Evolutionary conservation across 2,329 filamentous ascomycete species (phyloP).

Genomic region (Hymenoscyphus linearis): DNA sequence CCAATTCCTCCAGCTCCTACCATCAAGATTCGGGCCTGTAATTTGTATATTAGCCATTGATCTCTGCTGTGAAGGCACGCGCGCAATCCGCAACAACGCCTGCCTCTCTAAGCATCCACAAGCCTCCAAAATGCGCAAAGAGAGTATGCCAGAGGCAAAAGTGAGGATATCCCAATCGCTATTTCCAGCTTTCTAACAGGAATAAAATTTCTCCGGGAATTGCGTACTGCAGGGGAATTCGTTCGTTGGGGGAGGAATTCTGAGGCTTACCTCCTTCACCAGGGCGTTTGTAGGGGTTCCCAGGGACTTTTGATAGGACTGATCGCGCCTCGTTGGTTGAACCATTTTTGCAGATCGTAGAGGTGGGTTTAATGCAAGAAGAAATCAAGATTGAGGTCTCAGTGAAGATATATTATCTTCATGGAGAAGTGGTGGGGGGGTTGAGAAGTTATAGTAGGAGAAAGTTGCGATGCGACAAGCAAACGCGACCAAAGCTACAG

Average conservation of each 20-base stretch:
- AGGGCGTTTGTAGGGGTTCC: constrained; percentile 56
- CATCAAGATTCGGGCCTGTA: constrained; percentile 79
- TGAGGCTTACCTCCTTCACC: constrained; percentile 60
- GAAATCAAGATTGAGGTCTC: neutral
- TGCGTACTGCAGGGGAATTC: neutral
- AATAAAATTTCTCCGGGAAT: neutral
- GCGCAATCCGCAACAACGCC: neutral
- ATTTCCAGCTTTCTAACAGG: neutral
- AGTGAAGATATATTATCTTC: neutral
- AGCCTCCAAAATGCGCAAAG: neutral
- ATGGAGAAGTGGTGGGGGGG: neutral
- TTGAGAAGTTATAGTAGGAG: neutral
- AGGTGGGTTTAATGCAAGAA: neutral
- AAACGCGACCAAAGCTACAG: too few relatives aligned
- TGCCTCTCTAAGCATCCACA: neutral
- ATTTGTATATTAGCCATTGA: constrained; percentile 32
- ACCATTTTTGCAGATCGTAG: constrained; percentile 8
- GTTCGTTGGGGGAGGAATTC: constrained; percentile 2
- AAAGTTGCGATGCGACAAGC: neutral
- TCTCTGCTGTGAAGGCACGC: neutral
- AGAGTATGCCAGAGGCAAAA: neutral
- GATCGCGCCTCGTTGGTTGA: constrained; percentile 41
- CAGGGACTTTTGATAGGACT: constrained; percentile 60
- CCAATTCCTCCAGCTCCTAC: constrained; percentile 96
- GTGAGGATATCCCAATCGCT: neutral